A percentile compares a stretch with the other conserved stretches of the same genome.
Evolutionary conservation across 2,329 filamentous ascomycete species (phyloP).

Genomic region (Zymoseptoria brevis): DNA sequence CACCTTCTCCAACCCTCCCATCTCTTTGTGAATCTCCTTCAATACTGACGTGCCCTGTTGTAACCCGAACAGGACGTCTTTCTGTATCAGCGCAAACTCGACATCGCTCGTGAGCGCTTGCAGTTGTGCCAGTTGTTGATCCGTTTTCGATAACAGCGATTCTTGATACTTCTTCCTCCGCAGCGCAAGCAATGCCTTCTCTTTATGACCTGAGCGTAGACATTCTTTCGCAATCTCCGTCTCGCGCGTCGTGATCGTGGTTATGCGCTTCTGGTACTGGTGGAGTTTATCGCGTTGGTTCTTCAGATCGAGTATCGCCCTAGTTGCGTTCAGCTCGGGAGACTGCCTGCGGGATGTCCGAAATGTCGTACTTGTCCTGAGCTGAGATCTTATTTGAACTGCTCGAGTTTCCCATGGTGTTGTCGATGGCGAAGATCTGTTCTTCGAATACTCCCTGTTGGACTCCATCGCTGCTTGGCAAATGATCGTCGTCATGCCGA

Average conservation of each 20-base stretch:
- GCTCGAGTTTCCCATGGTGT: slow-evolving; percentile 54
- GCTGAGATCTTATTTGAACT: slow-evolving; percentile 59
- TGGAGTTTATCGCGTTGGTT: slow-evolving; percentile 94
- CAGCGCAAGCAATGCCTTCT: slow-evolving; percentile 75
- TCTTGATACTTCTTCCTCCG: slow-evolving; percentile 97
- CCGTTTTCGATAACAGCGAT: slow-evolving; percentile 77
- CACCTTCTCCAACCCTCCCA: slow-evolving; percentile 88
- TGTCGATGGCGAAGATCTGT: not conserved
- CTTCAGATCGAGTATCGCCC: slow-evolving; percentile 95
- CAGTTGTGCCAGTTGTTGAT: slow-evolving; percentile 86
- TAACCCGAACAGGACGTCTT: slow-evolving; percentile 87
- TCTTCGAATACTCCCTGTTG: not conserved
- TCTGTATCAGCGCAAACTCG: slow-evolving; percentile 94
- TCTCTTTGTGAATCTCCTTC: slow-evolving; percentile 85
- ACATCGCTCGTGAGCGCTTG: slow-evolving; percentile 82
- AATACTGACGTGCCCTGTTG: slow-evolving; percentile 87
- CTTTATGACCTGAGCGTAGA: slow-evolving; percentile 70
- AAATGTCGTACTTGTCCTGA: slow-evolving; percentile 67
- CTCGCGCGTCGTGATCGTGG: slow-evolving; percentile 75
- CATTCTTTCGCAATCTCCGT: slow-evolving; percentile 79
- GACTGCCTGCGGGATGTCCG: slow-evolving; percentile 2
- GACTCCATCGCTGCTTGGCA: not conserved
- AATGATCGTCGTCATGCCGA: not conserved
- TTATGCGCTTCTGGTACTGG: slow-evolving; percentile 89
- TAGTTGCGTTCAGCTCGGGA: slow-evolving; percentile 32